A percentile compares a stretch with the other conserved stretches of the same genome.
phyloP scores from a whole-genome alignment of 345 rosid species.

The Sonneratia alba region DNA sequence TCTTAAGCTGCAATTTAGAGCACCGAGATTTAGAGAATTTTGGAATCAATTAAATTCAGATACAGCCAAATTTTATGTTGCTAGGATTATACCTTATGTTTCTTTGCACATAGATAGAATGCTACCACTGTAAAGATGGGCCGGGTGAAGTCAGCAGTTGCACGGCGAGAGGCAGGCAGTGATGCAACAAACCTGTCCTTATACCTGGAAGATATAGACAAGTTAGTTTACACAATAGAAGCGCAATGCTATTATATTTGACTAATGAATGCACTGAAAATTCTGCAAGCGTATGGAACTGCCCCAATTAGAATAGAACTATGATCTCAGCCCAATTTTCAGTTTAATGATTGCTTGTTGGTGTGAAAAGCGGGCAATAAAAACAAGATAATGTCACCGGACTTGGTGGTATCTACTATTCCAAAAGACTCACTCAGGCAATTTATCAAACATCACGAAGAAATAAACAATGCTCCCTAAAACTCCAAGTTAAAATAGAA shows the following conservation, averaged over 20 bases:
- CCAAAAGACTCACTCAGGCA: constrained; percentile 11
- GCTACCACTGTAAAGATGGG: constrained; percentile 89
- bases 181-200: constrained; percentile 75
- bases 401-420: background rate
- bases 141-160: constrained; percentile 61
- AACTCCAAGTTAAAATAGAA: background rate
- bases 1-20: constrained; percentile 53
- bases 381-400: background rate
- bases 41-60: background rate
- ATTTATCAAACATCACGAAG: constrained; percentile 32
- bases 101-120: constrained; percentile 77
- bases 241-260: background rate
- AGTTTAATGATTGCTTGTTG: background rate
- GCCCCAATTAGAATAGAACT: background rate
- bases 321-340: background rate
- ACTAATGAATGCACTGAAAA: background rate
- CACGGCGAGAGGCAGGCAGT: constrained; percentile 57
- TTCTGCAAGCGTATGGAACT: background rate
- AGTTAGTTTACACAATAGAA: background rate
- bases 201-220: constrained; percentile 28
- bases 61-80: background rate
- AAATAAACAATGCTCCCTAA: background rate
- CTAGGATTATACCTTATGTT: constrained; percentile 39
- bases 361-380: background rate
- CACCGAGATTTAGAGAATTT: background rate